Evolutionary conservation across 345 rosid species (phyloP).

Genomic region (Tarenaya hassleriana): DNA sequence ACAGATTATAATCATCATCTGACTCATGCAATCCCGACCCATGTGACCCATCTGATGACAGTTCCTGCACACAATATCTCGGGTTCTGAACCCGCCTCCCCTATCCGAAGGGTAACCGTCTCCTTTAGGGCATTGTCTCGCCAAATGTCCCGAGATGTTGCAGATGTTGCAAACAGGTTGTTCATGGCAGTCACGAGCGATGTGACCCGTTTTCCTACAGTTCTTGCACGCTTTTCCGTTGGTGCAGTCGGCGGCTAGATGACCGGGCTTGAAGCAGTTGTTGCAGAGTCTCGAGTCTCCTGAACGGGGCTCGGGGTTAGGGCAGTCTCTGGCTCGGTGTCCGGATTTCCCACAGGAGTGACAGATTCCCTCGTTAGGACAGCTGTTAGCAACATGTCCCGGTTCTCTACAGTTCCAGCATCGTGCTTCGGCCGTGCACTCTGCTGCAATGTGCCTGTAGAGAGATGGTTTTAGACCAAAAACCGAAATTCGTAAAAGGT

Average conservation of each 20-base stretch:
- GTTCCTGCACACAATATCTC: constrained; percentile 60
- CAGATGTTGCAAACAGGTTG: constrained; percentile 78
- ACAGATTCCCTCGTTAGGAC: constrained; percentile 93
- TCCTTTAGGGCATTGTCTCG: constrained; percentile 73
- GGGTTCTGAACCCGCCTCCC: constrained; percentile 37
- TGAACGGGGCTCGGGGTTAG: constrained; percentile 55
- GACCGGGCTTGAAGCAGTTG: constrained; percentile 94
- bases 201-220: constrained; percentile 87
- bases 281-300: constrained; percentile 85
- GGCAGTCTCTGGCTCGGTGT: constrained; percentile 83
- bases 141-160: constrained; percentile 77
- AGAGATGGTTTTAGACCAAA: too few relatives aligned
- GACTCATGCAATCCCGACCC: constrained; percentile 72
- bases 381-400: constrained; percentile 76
- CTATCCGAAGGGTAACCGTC: too few relatives aligned
- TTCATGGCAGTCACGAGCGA: constrained; percentile 78
- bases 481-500: background rate
- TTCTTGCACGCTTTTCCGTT: constrained; percentile 95
- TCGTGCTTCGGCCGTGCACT: constrained; percentile 80
- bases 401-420: constrained; percentile 98
- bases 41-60: constrained; percentile 72
- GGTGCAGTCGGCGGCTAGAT: constrained; percentile 81
- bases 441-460: constrained; percentile 84
- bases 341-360: constrained; percentile 97
- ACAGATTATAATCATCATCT: constrained; percentile 74